phyloP scores from a whole-genome alignment of 2,329 filamentous ascomycete species.

The Knoxdaviesia capensis region DNA sequence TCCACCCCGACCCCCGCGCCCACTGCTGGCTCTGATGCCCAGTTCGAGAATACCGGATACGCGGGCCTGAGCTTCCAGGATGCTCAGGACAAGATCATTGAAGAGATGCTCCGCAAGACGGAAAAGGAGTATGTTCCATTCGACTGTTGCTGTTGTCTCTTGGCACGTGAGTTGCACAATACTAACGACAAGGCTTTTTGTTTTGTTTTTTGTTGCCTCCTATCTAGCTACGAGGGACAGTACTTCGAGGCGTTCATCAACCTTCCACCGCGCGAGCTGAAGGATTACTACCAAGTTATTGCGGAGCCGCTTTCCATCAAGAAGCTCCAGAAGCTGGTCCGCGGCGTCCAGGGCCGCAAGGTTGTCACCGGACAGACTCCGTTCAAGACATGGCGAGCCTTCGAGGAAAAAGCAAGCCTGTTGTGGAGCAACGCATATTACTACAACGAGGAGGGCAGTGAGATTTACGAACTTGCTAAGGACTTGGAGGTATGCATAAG shows the following conservation, averaged over 20 bases:
- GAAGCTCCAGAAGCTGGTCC: slow-evolving; percentile 56
- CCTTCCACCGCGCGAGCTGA: slow-evolving; percentile 53
- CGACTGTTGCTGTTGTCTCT: no score
- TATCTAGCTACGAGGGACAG: slow-evolving; percentile 44
- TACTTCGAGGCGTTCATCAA: slow-evolving; percentile 58
- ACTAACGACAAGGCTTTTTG: slow-evolving; percentile 1
- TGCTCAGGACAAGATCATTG: slow-evolving; percentile 69
- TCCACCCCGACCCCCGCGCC: slow-evolving; percentile 8
- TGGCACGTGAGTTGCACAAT: background rate
- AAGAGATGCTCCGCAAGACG: slow-evolving; percentile 49
- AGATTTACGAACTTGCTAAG: slow-evolving; percentile 57
- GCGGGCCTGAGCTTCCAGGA: slow-evolving; percentile 60
- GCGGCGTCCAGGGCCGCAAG: slow-evolving; percentile 49
- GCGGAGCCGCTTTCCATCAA: slow-evolving; percentile 62
- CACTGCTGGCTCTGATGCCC: slow-evolving; percentile 18
- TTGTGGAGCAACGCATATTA: slow-evolving; percentile 78
- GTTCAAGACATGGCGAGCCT: slow-evolving; percentile 64
- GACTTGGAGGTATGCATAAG: slow-evolving; percentile 47
- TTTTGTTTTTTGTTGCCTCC: slow-evolving; percentile 7
- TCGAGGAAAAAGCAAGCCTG: slow-evolving; percentile 60
- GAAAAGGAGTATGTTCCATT: slow-evolving; percentile 36
- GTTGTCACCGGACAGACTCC: slow-evolving; percentile 42
- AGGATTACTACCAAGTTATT: slow-evolving; percentile 76
- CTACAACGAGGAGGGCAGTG: slow-evolving; percentile 84
- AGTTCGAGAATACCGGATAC: slow-evolving; percentile 39